Conservation (phyloP, 1,284 basidiomycete species). For the Boletus sp. region DNA sequence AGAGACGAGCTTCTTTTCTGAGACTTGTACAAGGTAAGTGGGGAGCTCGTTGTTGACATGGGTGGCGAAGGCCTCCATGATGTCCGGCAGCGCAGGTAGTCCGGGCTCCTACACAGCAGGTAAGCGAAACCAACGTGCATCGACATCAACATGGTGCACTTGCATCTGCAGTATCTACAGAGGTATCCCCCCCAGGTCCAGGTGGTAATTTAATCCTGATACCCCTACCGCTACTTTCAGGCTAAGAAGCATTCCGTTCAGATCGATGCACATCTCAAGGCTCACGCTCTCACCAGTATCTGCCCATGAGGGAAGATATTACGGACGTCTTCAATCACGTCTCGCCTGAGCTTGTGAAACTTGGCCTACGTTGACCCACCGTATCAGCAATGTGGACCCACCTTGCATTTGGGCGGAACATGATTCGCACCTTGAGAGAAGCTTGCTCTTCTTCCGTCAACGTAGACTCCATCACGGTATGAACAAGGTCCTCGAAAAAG, state of each 20-base stretch:
- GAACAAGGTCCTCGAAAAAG: conserved; percentile 36
- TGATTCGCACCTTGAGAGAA: conserved; percentile 28
- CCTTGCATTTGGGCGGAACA: neutral
- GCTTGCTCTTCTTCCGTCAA: conserved; percentile 31
- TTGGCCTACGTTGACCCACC: conserved; percentile 24
- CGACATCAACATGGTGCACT: conserved; percentile 1
- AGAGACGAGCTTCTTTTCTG: conserved; percentile 34
- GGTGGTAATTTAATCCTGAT: conserved; percentile 33
- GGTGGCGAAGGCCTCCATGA: conserved; percentile 27
- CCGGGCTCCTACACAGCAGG: conserved; percentile 21
- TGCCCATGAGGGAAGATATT: conserved; percentile 36
- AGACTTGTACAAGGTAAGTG: conserved; percentile 35
- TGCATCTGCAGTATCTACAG: conserved; percentile 18
- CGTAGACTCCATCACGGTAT: conserved; percentile 29
- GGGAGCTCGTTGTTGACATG: conserved; percentile 39
- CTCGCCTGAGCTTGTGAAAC: conserved; percentile 36
- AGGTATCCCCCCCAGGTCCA: conserved; percentile 14
- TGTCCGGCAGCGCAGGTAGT: conserved; percentile 25
- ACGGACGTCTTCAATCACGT: conserved; percentile 37
- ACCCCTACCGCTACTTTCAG: conserved; percentile 34
- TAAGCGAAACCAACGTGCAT: conserved; percentile 9
- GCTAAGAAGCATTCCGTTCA: conserved; percentile 17
- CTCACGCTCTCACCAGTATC: conserved; percentile 26
- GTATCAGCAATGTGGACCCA: too few relatives aligned
- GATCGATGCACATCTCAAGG: neutral